Conservation (phyloP, 2,329 filamentous ascomycete species). For the Fusarium decemcellulare region DNA sequence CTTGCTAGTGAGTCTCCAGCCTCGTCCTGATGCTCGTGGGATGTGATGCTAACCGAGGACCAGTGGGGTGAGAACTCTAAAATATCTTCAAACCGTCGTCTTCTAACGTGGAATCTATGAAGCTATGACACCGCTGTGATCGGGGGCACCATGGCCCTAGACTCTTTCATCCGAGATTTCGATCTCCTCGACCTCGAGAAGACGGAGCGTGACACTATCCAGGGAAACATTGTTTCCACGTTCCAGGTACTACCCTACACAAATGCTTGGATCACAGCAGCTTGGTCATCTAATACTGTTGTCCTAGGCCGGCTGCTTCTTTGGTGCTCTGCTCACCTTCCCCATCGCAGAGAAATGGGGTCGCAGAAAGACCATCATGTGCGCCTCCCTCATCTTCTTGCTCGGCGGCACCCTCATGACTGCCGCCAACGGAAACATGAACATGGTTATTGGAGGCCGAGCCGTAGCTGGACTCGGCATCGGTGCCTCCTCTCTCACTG, state of each 20-base stretch:
- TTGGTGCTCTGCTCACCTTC: constrained; percentile 57
- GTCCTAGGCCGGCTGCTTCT: constrained; percentile 56
- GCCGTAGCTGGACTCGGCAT: constrained; percentile 67
- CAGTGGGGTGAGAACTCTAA: too few species aligned
- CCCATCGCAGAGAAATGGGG: constrained; percentile 64
- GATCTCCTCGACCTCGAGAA: constrained; percentile 45
- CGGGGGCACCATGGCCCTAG: constrained; percentile 56
- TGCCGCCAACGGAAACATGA: constrained; percentile 50
- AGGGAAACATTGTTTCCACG: constrained; percentile 57
- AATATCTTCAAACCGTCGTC: too few species aligned
- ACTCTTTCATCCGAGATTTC: constrained; percentile 55
- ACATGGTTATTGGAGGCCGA: constrained; percentile 62
- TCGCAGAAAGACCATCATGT: constrained; percentile 61
- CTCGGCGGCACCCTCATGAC: constrained; percentile 54
- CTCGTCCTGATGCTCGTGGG: too few species aligned
- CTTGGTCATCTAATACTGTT: constrained; percentile 16
- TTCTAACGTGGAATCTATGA: background rate
- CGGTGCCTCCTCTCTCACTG: constrained; percentile 63
- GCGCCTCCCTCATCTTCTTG: constrained; percentile 59
- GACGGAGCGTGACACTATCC: constrained; percentile 49
- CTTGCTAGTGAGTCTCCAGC: constrained; percentile 47
- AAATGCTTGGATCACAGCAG: too few species aligned
- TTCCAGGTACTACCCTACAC: constrained; percentile 43
- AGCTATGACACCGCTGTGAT: constrained; percentile 58
- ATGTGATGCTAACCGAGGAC: too few species aligned